Conservation (phyloP, 139 green algal species). For the Monoraphidium neglectum region DNA sequence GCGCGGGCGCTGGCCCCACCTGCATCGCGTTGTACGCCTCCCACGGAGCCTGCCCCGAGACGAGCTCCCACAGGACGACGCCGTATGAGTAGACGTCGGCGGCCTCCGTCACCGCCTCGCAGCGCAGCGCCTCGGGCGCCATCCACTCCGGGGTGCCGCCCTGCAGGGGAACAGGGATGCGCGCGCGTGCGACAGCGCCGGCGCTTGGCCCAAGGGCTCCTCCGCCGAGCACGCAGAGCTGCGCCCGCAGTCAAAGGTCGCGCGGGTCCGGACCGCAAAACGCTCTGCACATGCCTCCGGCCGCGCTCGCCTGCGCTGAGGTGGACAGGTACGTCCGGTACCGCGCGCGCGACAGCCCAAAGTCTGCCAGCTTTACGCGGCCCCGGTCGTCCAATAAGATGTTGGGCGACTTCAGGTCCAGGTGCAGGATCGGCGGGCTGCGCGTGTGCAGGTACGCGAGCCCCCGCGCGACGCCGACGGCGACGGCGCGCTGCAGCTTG, state of each 20-base stretch:
- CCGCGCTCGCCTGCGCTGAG: slow-evolving; percentile 12
- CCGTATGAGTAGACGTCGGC: slow-evolving; percentile 58
- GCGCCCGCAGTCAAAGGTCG: too few relatives aligned
- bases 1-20: slow-evolving; percentile 15
- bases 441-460: slow-evolving; percentile 85
- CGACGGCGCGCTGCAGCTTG: slow-evolving; percentile 44
- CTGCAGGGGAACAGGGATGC: not conserved
- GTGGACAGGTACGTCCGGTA: slow-evolving; percentile 40
- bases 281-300: too few relatives aligned
- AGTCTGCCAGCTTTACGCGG: slow-evolving; percentile 79
- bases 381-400: slow-evolving; percentile 77
- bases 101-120: slow-evolving; percentile 38
- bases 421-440: slow-evolving; percentile 80
- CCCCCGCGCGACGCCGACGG: slow-evolving; percentile 61
- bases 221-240: too few relatives aligned
- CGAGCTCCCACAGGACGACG: slow-evolving; percentile 76
- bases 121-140: slow-evolving; percentile 74
- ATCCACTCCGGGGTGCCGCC: slow-evolving; percentile 78
- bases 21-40: slow-evolving; percentile 75
- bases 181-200: too few relatives aligned
- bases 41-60: slow-evolving; percentile 76
- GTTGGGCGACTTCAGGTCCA: slow-evolving; percentile 82
- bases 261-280: too few relatives aligned
- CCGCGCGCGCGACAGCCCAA: slow-evolving; percentile 56
- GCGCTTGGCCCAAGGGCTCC: too few relatives aligned